These are phyloP conservation scores for Mycosphaerella sp. DNA, from an alignment of 2,329 filamentous ascomycete species.

Conservation along the genomic window DNA sequence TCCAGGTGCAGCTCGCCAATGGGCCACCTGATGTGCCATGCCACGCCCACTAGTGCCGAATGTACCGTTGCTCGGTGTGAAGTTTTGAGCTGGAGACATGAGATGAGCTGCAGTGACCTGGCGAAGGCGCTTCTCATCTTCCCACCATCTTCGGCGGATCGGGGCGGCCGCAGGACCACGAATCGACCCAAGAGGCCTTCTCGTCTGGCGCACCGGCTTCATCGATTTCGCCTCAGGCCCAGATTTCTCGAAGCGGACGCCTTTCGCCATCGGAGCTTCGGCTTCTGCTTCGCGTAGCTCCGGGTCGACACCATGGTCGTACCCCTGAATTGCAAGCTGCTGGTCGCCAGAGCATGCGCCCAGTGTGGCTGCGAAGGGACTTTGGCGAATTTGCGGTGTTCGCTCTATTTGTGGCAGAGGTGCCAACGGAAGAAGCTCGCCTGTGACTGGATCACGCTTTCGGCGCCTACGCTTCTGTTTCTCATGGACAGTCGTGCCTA, in stretches of 20 bases:
- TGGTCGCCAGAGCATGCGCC: too few relatives aligned
- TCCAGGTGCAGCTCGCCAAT: conserved; percentile 1
- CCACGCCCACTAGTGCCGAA: conserved; percentile 9
- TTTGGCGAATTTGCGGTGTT: neutral
- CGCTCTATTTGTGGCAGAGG: neutral
- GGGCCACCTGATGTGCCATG: neutral
- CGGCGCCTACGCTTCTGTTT: neutral
- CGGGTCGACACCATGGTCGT: neutral
- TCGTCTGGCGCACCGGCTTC: conserved; percentile 5
- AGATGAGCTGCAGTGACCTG: conserved; percentile 8
- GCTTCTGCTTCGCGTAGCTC: neutral
- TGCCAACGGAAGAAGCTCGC: neutral
- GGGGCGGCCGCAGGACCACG: conserved; percentile 3
- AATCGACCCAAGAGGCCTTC: conserved; percentile 11
- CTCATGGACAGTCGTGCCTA: conserved; percentile 11
- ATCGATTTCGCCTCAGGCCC: neutral
- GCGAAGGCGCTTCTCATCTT: neutral
- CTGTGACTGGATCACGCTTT: neutral
- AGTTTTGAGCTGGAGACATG: conserved; percentile 12
- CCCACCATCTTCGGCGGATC: conserved; percentile 7
- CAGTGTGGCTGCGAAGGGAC: neutral
- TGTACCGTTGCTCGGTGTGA: conserved; percentile 11
- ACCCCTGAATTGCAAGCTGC: too few relatives aligned
- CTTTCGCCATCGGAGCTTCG: neutral
- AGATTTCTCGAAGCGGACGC: conserved; percentile 1